A percentile compares a stretch with the other conserved stretches of the same genome.
Evolutionary conservation across 1,139 yeast species (phyloP).

Genomic region (Yamadazyma diospyri): DNA sequence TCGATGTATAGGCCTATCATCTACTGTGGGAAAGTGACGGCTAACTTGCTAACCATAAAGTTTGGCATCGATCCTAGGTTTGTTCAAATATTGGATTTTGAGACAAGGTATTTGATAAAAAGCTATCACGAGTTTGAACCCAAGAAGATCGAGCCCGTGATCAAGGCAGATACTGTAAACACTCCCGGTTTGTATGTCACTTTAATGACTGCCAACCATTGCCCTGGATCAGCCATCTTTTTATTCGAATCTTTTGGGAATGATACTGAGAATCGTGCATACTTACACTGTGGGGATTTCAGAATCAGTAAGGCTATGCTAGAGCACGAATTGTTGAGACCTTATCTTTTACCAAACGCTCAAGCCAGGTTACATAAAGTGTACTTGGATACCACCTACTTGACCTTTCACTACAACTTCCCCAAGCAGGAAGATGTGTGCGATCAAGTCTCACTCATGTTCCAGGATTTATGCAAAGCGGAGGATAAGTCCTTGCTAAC

Average conservation of each 20-base stretch:
- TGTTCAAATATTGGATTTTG: slow-evolving; percentile 45
- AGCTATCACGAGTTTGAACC: slow-evolving; percentile 5
- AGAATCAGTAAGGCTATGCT: slow-evolving; percentile 58
- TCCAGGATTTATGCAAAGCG: slow-evolving; percentile 30
- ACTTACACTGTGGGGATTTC: slow-evolving; percentile 91
- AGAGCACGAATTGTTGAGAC: slow-evolving; percentile 26
- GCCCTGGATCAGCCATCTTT: slow-evolving; percentile 91
- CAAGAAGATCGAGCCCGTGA: slow-evolving; percentile 15
- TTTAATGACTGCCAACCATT: slow-evolving; percentile 83
- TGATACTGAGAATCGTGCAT: slow-evolving; percentile 25
- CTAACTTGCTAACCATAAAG: slow-evolving; percentile 48
- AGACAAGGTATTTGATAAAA: slow-evolving; percentile 33
- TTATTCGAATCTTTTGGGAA: slow-evolving; percentile 54
- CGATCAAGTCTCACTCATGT: slow-evolving; percentile 52
- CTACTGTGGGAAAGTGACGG: slow-evolving; percentile 71
- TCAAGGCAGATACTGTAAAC: slow-evolving; percentile 9
- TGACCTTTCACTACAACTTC: slow-evolving; percentile 69
- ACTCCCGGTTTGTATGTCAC: slow-evolving; percentile 55
- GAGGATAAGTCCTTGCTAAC: slow-evolving; percentile 23
- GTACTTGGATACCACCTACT: slow-evolving; percentile 85
- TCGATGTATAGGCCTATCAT: slow-evolving; percentile 45
- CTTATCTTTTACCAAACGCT: slow-evolving; percentile 24
- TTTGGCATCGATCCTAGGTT: slow-evolving; percentile 55
- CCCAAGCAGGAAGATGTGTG: slow-evolving; percentile 76
- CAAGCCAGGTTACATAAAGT: slow-evolving; percentile 41